Evolutionary conservation across 192 early-diverging fungal species (phyloP).

Genomic region (Piromyces finnis): DNA sequence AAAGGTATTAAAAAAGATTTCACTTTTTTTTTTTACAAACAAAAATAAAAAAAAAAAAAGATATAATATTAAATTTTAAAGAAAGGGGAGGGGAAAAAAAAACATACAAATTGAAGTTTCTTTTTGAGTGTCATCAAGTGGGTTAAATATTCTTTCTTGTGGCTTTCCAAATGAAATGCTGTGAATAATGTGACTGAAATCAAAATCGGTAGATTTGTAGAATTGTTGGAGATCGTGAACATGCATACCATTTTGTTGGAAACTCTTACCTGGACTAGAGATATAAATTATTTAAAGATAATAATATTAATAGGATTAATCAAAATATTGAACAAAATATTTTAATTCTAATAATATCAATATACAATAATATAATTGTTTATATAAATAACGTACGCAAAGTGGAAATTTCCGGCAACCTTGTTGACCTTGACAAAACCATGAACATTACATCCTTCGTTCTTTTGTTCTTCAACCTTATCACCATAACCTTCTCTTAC

Average conservation of each 20-base stretch:
- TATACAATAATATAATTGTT: too few species aligned
- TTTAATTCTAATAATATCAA: too few species aligned
- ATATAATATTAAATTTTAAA: too few species aligned
- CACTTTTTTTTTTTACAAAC: too few species aligned
- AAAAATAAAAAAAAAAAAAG: too few species aligned
- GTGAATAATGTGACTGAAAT: not conserved
- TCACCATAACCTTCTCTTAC: constrained; percentile 63
- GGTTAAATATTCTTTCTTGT: not conserved
- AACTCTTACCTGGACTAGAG: constrained; percentile 69
- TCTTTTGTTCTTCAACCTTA: constrained; percentile 51
- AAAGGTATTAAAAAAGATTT: too few species aligned
- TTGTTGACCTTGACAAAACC: constrained; percentile 75
- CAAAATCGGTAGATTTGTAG: not conserved
- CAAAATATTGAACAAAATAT: too few species aligned
- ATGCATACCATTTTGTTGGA: constrained; percentile 49
- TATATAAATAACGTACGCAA: constrained; percentile 7
- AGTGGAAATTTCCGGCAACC: constrained; percentile 83
- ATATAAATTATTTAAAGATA: too few species aligned
- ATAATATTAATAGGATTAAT: too few species aligned
- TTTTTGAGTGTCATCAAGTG: not conserved
- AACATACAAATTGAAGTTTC: not conserved
- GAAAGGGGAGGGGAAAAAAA: too few species aligned
- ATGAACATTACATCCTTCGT: constrained; percentile 78
- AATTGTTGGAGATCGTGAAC: constrained; percentile 56
- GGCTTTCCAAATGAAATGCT: not conserved